Base-by-base conservation (phyloP, 2,329 filamentous ascomycete species). In the Alternaria brassicae region DNA sequence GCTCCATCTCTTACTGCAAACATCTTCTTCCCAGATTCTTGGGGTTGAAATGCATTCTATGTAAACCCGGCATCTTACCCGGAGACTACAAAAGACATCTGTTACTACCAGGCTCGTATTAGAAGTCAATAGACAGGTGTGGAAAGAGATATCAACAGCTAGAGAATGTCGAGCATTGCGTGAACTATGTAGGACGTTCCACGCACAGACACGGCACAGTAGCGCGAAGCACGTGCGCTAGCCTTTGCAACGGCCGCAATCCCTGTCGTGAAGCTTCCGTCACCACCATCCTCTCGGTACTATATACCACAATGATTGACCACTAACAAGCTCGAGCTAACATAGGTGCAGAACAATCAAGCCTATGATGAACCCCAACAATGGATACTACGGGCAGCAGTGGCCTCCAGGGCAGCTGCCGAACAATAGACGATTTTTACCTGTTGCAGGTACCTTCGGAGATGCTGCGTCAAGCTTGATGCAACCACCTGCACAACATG, bases 1-100 rank as follows among this genome's bases (percentile, higher is more conserved):
- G 67, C 42, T 6, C 69, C 73, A 51, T 80, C 77, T 19, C 48
- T 57, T 8, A 66, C 56, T 48, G 67, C 67, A 50, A 80, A 77
- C n/a, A n/a, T n/a, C n/a, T n/a, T n/a, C 19, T 55, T 41, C 36
- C 44, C 23, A 41, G 44, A n/a, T 30, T 56, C 28, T n/a, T 25
- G n/a, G 39, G 51, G 23, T 34, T 34, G 25, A 34, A 30, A 44
- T 51, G 17, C 27, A 42, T 15, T 25, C 30, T 44, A 39, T 25
- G 44, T 32, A 41, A 12, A 32, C 10, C 25, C 50, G 28, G 28
- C 30, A 42, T 23, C 19, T 56, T 50, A 39, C 17, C n/a, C 37
- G 36, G 44, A 42, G n/a, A n/a, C n/a, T n/a, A n/a, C n/a, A n/a
- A n/a, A n/a, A 47, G 25, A 47, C 3, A 21, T 30, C 3, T 47